These are phyloP conservation scores for Candida lessepsii DNA, from an alignment of 805 yeast species.

Conservation along the genomic window DNA sequence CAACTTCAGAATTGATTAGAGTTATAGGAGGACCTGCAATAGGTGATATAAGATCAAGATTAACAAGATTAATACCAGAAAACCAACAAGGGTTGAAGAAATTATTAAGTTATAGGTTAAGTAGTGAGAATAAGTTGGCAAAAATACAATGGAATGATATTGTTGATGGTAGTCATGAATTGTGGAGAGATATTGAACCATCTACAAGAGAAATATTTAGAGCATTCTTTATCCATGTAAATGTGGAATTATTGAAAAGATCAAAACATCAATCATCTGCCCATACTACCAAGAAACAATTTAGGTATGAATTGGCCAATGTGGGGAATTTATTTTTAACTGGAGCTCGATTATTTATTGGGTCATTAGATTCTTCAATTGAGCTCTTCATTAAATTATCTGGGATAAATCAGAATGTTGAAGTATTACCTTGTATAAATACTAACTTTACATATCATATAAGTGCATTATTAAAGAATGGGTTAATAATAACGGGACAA, in stretches of 20 bases:
- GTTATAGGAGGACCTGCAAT: constrained; percentile 94
- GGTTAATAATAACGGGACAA: constrained; percentile 80
- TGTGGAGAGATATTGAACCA: constrained; percentile 63
- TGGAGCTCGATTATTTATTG: constrained; percentile 78
- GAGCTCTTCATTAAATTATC: constrained; percentile 70
- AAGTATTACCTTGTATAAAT: constrained; percentile 77
- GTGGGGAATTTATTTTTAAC: constrained; percentile 83
- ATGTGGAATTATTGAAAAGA: constrained; percentile 71
- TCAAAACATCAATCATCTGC: constrained; percentile 42
- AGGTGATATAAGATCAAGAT: constrained; percentile 84
- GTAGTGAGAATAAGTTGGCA: constrained; percentile 50
- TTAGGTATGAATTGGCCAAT: constrained; percentile 74
- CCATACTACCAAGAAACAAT: constrained; percentile 47
- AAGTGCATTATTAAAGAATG: constrained; percentile 69
- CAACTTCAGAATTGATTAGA: constrained; percentile 83
- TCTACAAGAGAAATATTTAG: constrained; percentile 70
- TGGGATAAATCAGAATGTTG: constrained; percentile 48
- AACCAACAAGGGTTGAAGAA: constrained; percentile 34
- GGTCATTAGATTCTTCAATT: constrained; percentile 80
- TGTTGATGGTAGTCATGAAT: constrained; percentile 72
- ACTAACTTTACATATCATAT: constrained; percentile 86
- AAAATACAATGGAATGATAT: constrained; percentile 70
- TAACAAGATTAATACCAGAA: constrained; percentile 69
- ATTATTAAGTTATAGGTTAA: constrained; percentile 48
- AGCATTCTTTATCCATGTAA: constrained; percentile 75